Evolutionary conservation across 1,284 basidiomycete species (phyloP).

Genomic region (Ceratobasidium theobromae): DNA sequence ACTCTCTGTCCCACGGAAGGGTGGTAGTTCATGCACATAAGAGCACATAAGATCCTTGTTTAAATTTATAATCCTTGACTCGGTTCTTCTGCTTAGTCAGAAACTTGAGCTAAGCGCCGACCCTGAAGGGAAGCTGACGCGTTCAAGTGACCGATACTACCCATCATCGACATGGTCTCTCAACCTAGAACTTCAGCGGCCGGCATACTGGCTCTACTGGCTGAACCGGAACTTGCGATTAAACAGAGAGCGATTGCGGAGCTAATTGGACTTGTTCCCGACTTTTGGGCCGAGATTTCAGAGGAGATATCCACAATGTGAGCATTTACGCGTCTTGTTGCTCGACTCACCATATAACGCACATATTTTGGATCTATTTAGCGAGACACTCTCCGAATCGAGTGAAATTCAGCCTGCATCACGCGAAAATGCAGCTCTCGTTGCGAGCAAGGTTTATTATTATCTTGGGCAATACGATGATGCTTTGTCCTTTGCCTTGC

Average conservation of each 20-base stretch:
- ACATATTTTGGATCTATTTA: slow-evolving; percentile 45
- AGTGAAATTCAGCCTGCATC: slow-evolving; percentile 69
- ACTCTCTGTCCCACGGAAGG: too few species aligned
- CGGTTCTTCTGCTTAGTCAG: background rate
- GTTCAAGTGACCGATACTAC: slow-evolving; percentile 36
- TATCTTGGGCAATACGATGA: slow-evolving; percentile 93
- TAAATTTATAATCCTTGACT: background rate
- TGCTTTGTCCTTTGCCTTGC: slow-evolving; percentile 87
- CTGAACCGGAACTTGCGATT: slow-evolving; percentile 82
- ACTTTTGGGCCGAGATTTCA: slow-evolving; percentile 97
- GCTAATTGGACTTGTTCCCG: slow-evolving; percentile 79
- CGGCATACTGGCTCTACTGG: slow-evolving; percentile 85
- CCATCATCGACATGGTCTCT: slow-evolving; percentile 35
- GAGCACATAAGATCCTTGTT: too few species aligned
- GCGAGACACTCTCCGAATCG: slow-evolving; percentile 87
- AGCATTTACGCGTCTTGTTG: slow-evolving; percentile 41
- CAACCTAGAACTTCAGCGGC: slow-evolving; percentile 73
- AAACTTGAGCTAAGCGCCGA: background rate
- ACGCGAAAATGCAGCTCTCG: slow-evolving; percentile 78
- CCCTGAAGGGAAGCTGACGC: slow-evolving; percentile 30
- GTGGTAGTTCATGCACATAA: too few species aligned
- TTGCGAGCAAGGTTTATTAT: slow-evolving; percentile 95
- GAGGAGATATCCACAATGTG: slow-evolving; percentile 89
- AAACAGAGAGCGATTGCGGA: slow-evolving; percentile 87
- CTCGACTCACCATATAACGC: background rate